Percentiles rank a stretch among this genome's conserved stretches.
These are phyloP conservation scores for Saccharomycopsis schoenii DNA, from an alignment of 805 yeast species.

Conservation along the genomic window DNA sequence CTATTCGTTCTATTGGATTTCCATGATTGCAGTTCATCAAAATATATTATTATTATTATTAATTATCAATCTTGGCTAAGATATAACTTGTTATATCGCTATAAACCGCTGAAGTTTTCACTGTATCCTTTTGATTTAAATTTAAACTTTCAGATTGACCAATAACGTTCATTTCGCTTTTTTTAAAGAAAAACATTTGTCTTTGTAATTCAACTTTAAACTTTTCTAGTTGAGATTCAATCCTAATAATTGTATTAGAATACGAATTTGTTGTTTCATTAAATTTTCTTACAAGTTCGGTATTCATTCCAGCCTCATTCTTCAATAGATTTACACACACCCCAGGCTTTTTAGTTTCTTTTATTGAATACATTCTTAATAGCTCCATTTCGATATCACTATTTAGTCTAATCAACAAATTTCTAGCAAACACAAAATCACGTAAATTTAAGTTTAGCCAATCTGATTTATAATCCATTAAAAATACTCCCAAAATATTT, in stretches of 20 bases:
- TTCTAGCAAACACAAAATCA: slow-evolving; percentile 25
- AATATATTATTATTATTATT: background rate
- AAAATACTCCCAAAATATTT: slow-evolving; percentile 18
- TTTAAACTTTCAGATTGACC: background rate
- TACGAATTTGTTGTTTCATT: slow-evolving; percentile 16
- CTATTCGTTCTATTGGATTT: background rate
- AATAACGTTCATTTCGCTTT: slow-evolving; percentile 46
- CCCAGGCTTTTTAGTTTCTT: background rate
- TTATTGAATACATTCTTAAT: background rate
- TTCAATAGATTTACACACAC: background rate
- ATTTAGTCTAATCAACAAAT: slow-evolving; percentile 19
- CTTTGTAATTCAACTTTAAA: slow-evolving; percentile 42
- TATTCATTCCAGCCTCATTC: background rate
- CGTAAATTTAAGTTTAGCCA: slow-evolving; percentile 21
- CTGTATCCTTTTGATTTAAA: background rate
- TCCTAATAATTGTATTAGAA: slow-evolving; percentile 6
- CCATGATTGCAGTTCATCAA: background rate
- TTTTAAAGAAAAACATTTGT: slow-evolving; percentile 43
- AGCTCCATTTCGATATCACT: background rate
- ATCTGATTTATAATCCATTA: slow-evolving; percentile 19
- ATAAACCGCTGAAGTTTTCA: background rate
- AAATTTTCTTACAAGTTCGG: slow-evolving; percentile 16
- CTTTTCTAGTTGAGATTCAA: slow-evolving; percentile 7
- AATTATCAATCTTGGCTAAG: background rate
- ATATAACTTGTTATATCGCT: background rate